Base-by-base conservation (phyloP, 495 filamentous ascomycete genomes). In the Xylaria grammica region DNA sequence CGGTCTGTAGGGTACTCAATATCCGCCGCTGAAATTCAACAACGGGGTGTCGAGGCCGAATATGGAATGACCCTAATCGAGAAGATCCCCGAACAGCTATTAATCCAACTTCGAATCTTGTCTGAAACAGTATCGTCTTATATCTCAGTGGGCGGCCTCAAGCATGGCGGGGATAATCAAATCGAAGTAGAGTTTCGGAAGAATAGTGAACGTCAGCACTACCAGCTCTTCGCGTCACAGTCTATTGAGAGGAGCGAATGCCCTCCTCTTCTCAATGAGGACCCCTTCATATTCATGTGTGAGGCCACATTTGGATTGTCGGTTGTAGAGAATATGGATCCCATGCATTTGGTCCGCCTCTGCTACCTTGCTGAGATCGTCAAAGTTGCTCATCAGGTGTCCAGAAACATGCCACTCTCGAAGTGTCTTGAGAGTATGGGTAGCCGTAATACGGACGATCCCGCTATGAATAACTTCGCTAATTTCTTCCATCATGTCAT, bases 321-420 rank as follows among this genome's bases (percentile, higher is more conserved):
- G 22, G 62, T 73, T 22, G 75, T 77, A 15, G 73, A 79, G 45
- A 75, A 85, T 49, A 82, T 96, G 52, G 89, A 97, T 56, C 86
- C 96, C 32, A 86, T 90, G 63, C 91, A 97, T 77, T 69, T 98
- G 17, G 78, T 98, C 30, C 90, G 90, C 13, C 84, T 97, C 60
- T 98, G 95, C 79, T 97, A 96, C 71, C 82, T 96, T 40, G 91
- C 92, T 29, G 94, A 99, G 77, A 86, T 98, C 46, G 87, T 93
- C 46, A 95, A 96, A 77, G 90, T 92, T 3, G 78, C 84, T 45
- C 77, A 79, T 59, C 74, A 82, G 26, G 65, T 89, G 27, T 81
- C 79, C 5, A 74, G 82, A 57, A 82, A 79, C 57, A 72, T 77
- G 45, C 70, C 77, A 36, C 72, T 73, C 4, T 67, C 69, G 17